Evolutionary conservation across 1,284 basidiomycete genomes (phyloP).

Genomic region (Sporisorium exsertum): DNA sequence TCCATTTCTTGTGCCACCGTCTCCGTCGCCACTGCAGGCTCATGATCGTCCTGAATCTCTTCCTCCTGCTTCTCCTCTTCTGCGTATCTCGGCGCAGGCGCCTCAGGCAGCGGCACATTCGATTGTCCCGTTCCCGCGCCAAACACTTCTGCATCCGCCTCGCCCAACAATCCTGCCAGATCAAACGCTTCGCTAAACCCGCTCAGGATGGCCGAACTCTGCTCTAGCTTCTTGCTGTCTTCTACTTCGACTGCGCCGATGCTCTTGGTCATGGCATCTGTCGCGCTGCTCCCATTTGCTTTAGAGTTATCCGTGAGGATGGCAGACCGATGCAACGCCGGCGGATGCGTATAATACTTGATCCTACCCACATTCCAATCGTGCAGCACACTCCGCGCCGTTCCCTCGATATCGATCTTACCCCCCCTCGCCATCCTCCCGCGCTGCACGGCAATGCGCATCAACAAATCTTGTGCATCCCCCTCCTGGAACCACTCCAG

Average conservation of each 20-base stretch:
- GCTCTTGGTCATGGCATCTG: constrained; percentile 10
- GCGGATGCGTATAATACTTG: constrained; percentile 85
- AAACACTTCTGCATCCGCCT: constrained; percentile 66
- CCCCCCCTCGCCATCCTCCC: constrained; percentile 77
- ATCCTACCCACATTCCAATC: constrained; percentile 99
- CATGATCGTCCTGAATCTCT: constrained; percentile 31
- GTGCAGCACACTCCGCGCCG: constrained; percentile 84
- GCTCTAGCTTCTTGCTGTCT: constrained; percentile 20
- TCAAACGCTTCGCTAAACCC: constrained; percentile 65
- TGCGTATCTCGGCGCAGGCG: constrained; percentile 27
- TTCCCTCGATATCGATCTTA: constrained; percentile 85
- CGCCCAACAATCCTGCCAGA: constrained; percentile 63
- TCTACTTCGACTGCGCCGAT: background rate
- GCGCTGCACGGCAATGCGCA: constrained; percentile 87
- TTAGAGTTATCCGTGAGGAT: constrained; percentile 18
- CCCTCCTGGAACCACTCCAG: constrained; percentile 70
- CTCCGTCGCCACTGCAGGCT: background rate
- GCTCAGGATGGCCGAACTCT: constrained; percentile 44
- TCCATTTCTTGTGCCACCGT: background rate
- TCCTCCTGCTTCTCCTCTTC: background rate
- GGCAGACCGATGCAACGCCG: constrained; percentile 68
- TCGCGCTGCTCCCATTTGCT: background rate
- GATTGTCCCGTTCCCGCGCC: constrained; percentile 39
- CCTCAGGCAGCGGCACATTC: constrained; percentile 6
- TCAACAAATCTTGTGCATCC: constrained; percentile 82